Evolutionary conservation across 163 green algal genomes (phyloP).

Genomic region (Dunaliella salina): DNA sequence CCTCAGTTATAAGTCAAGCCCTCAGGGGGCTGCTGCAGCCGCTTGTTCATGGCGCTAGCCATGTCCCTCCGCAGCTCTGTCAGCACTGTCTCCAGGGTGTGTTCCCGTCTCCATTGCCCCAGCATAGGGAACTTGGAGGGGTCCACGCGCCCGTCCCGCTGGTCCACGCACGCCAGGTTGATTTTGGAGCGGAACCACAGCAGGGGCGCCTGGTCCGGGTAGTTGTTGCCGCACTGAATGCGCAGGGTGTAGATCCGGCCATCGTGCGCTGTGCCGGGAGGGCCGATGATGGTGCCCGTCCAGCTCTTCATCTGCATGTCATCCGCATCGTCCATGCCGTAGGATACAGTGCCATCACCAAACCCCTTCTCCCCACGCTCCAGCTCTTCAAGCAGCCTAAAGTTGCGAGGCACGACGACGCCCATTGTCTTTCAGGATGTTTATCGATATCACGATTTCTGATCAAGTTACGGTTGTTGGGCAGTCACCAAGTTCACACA

Average conservation of each 20-base stretch:
- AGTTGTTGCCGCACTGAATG: conserved; percentile 78
- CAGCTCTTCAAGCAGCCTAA: conserved; percentile 96
- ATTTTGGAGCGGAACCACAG: conserved; percentile 64
- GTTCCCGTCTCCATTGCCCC: conserved; percentile 72
- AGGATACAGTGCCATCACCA: conserved; percentile 91
- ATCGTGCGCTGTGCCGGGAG: conserved; percentile 84
- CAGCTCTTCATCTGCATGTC: conserved; percentile 92
- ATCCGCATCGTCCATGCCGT: conserved; percentile 92
- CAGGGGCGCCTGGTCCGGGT: conserved; percentile 66
- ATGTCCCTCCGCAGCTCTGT: conserved; percentile 85
- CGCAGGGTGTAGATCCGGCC: conserved; percentile 86
- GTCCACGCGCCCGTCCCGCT: conserved; percentile 68
- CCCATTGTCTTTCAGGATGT: background rate
- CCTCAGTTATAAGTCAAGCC: conserved; percentile 50
- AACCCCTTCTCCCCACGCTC: conserved; percentile 97
- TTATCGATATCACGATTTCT: no score
- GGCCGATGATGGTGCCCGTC: conserved; percentile 98
- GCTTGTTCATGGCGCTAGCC: conserved; percentile 73
- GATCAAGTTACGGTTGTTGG: no score
- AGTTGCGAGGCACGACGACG: conserved; percentile 80
- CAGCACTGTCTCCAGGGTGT: conserved; percentile 87
- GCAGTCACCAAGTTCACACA: no score
- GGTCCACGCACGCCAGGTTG: conserved; percentile 78
- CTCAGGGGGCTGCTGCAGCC: conserved; percentile 88
- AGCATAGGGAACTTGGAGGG: conserved; percentile 69